Evolutionary conservation across 108 stramenopile genomes (phyloP), one percentile per base, ranked within the genome.

Genomic region (Nitzschia palea): DNA sequence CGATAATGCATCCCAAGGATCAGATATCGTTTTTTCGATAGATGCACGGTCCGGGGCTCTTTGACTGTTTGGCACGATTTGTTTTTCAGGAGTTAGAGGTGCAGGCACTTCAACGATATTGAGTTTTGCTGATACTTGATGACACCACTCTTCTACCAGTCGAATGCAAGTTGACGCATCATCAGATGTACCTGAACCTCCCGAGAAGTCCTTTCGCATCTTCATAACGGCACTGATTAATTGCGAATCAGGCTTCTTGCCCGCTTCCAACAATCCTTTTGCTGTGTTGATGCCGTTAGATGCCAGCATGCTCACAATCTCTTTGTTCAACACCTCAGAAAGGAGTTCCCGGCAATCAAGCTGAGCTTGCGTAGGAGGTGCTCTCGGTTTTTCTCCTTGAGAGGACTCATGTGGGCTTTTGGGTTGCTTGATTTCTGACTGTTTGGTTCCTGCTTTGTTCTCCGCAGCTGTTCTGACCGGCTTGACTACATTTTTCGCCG

Each of bases 241-340:
- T 30, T 15, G 5, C 12, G 68, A 69, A 17, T 53, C 44, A 5
- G 44, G 51, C 26, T 52, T 27, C 34, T 73, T 65, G 27, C 45
- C 63, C 20, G 47, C 57, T 5, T 65, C 64, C 40, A 84, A 57
- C 54, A 84, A 73, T 17, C 62, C 20, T 50, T 78, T 67, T 12
- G 76, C 83, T 5, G 50, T 80, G 5, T 27, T 57, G 22, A 84
- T 79, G 5, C 77, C 83, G 10, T 65, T 37, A 2, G 73, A 42
- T 17, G 34, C 26, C n/a, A 71, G 44, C 29, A 71, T 32, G 8
- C 55, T 42, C 45, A 47, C 47, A 6, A 35, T 75, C 27, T 69
- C 68, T 29, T 44, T 26, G 2, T 32, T 31, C 20, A 69, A 69
- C 33, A 57, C 37, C 18, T 12, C 12, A 0, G 56, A 29, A 2